Evolutionary conservation across 2,329 filamentous ascomycete genomes (phyloP).

Genomic region (Fusarium dlaminii): DNA sequence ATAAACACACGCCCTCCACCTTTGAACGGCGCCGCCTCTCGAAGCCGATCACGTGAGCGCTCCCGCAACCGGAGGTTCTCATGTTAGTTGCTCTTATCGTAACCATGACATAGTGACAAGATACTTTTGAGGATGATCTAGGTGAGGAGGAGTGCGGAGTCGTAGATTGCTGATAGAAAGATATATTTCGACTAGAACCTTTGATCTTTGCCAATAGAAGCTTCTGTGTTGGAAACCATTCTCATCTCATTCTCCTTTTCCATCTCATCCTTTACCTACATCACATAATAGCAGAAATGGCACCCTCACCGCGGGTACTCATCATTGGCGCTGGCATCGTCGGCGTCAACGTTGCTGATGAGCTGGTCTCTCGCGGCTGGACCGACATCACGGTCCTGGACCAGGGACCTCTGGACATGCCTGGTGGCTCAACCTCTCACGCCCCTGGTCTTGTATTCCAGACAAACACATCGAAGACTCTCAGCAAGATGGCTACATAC

Average conservation of each 20-base stretch:
- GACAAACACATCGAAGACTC: conserved; percentile 65
- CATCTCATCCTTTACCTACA: not conserved
- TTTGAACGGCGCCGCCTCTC: not conserved
- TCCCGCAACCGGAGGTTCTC: conserved; percentile 31
- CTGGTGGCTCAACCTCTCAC: conserved; percentile 72
- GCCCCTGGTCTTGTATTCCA: conserved; percentile 73
- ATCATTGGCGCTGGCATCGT: conserved; percentile 73
- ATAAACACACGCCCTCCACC: conserved; percentile 21
- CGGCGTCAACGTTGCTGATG: conserved; percentile 70
- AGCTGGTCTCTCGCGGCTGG: conserved; percentile 71
- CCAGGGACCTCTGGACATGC: conserved; percentile 69
- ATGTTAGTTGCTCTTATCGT: conserved; percentile 32
- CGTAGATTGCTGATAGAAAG: conserved; percentile 5
- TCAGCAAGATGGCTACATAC: conserved; percentile 68
- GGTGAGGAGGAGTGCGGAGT: conserved; percentile 22
- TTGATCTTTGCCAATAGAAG: conserved; percentile 25
- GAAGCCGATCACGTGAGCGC: conserved; percentile 37
- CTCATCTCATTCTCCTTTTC: not conserved
- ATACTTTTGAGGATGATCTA: conserved; percentile 11
- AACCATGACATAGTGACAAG: conserved; percentile 25
- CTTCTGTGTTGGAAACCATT: conserved; percentile 15
- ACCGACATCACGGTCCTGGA: conserved; percentile 71
- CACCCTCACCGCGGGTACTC: conserved; percentile 56
- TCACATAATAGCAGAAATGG: conserved; percentile 17
- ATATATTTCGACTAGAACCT: conserved; percentile 30